phyloP scores from a whole-genome alignment of 2,329 filamentous ascomycete species.

The Ophiosphaerella korrae region DNA sequence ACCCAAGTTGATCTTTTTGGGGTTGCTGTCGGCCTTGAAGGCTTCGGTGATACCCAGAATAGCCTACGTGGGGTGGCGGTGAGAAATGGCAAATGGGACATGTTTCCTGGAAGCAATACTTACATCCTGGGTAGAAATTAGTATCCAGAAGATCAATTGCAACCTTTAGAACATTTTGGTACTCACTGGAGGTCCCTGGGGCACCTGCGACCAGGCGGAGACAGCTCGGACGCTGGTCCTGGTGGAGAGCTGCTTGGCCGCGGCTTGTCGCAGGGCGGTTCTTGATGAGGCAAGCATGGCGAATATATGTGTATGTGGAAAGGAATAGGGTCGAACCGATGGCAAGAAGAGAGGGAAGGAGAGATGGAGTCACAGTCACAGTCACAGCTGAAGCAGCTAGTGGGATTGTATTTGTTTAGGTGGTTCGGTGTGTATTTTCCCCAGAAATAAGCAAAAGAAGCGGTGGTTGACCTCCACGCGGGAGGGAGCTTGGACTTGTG shows the following conservation, averaged over 20 bases:
- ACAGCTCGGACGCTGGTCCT: conserved; percentile 61
- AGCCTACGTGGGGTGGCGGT: conserved; percentile 58
- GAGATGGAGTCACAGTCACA: conserved; percentile 11
- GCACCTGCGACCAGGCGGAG: conserved; percentile 89
- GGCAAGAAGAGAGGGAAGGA: conserved; percentile 6
- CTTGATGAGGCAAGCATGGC: conserved; percentile 47
- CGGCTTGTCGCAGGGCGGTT: conserved; percentile 46
- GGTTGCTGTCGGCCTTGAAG: conserved; percentile 94
- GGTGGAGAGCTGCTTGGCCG: conserved; percentile 40
- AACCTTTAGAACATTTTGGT: conserved; percentile 2
- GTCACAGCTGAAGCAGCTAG: conserved; percentile 4
- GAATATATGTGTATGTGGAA: conserved; percentile 13
- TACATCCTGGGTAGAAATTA: conserved; percentile 44
- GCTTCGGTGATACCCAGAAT: conserved; percentile 95
- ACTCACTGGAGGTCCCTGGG: conserved; percentile 91
- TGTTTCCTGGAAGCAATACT: conserved; percentile 12
- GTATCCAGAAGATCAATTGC: conserved; percentile 18
- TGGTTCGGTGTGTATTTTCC: conserved; percentile 33
- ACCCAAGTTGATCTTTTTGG: conserved; percentile 98
- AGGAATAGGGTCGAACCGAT: conserved; percentile 7
- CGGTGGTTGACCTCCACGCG: conserved; percentile 14
- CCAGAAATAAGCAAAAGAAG: conserved; percentile 29
- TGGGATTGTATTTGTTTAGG: conserved; percentile 11
- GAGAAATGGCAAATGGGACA: conserved; percentile 15
- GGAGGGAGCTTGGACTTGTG: conserved; percentile 18